Percentiles rank a stretch among this genome's conserved stretches.
These are phyloP conservation scores for Aureobasidium pullulans DNA, from an alignment of 2,329 filamentous ascomycete species.

Conservation along the genomic window DNA sequence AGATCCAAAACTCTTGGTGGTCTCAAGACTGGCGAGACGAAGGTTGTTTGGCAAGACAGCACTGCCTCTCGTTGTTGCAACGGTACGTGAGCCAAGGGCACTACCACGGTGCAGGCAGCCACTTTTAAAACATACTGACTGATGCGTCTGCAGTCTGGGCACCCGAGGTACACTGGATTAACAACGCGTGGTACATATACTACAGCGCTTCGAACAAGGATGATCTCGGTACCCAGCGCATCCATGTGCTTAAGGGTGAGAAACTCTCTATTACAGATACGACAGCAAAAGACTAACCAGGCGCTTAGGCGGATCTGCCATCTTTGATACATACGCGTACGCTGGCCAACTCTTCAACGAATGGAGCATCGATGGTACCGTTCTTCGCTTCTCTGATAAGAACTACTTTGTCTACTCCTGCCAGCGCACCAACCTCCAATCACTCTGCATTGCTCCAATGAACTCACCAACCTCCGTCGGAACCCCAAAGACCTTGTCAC, in stretches of 20 bases:
- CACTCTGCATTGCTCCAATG: conserved; percentile 35
- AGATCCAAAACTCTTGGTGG: conserved; percentile 48
- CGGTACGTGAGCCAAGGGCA: conserved; percentile 15
- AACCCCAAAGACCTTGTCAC: conserved; percentile 41
- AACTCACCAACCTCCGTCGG: conserved; percentile 39
- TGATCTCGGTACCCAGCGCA: conserved; percentile 42
- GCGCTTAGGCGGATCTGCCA: conserved; percentile 38
- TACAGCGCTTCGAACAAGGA: conserved; percentile 41
- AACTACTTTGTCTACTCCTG: conserved; percentile 49
- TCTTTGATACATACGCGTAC: conserved; percentile 47
- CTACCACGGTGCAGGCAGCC: neutral
- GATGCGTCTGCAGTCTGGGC: conserved; percentile 40
- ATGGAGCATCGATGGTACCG: conserved; percentile 43
- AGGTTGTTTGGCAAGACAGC: conserved; percentile 42
- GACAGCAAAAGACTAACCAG: neutral
- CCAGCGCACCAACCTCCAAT: conserved; percentile 33
- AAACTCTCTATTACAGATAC: neutral
- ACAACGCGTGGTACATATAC: conserved; percentile 47
- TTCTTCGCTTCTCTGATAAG: conserved; percentile 40
- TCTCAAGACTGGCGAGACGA: conserved; percentile 46
- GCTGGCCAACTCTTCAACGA: conserved; percentile 36
- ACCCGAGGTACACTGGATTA: conserved; percentile 48
- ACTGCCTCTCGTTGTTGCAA: conserved; percentile 45
- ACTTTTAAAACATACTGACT: neutral
- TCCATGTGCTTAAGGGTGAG: conserved; percentile 46